These are phyloP conservation scores for Tricholoma matsutake DNA, from an alignment of 768 basidiomycete genomes.

Conservation along the genomic window DNA sequence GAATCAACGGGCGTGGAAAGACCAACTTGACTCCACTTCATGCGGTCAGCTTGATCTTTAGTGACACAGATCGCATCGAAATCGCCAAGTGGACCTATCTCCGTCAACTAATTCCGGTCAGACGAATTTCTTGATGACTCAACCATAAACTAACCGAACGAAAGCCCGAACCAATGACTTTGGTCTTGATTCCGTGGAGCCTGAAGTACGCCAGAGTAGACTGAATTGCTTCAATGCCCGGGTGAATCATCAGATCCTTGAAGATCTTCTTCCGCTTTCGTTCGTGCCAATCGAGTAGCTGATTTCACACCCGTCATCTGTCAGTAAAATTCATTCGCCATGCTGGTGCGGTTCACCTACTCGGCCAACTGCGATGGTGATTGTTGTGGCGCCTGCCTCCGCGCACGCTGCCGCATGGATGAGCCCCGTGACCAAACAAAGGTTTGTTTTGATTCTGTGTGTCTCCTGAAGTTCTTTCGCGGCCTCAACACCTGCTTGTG, in stretches of 20 bases:
- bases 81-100: slow-evolving; percentile 38
- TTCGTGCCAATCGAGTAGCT: slow-evolving; percentile 45
- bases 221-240: slow-evolving; percentile 46
- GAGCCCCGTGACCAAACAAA: slow-evolving; percentile 51
- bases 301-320: slow-evolving; percentile 1
- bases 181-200: slow-evolving; percentile 35
- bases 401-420: slow-evolving; percentile 54
- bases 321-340: background rate
- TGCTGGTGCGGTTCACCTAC: slow-evolving; percentile 33
- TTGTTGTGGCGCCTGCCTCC: slow-evolving; percentile 44
- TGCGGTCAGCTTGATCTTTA: slow-evolving; percentile 37
- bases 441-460: slow-evolving; percentile 45
- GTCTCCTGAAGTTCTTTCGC: slow-evolving; percentile 35
- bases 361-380: slow-evolving; percentile 48
- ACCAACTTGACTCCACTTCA: slow-evolving; percentile 30
- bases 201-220: slow-evolving; percentile 43
- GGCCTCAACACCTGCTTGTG: slow-evolving; percentile 49
- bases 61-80: slow-evolving; percentile 42
- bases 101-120: slow-evolving; percentile 33
- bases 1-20: slow-evolving; percentile 17
- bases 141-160: slow-evolving; percentile 32
- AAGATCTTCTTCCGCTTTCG: slow-evolving; percentile 24
- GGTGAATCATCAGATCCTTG: slow-evolving; percentile 29
- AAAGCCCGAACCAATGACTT: slow-evolving; percentile 40
- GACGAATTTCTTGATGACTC: background rate